Percentiles rank a stretch among this genome's conserved stretches.
Evolutionary conservation across 495 filamentous ascomycete species (phyloP).

Genomic region (Parathielavia hyrcaniae): DNA sequence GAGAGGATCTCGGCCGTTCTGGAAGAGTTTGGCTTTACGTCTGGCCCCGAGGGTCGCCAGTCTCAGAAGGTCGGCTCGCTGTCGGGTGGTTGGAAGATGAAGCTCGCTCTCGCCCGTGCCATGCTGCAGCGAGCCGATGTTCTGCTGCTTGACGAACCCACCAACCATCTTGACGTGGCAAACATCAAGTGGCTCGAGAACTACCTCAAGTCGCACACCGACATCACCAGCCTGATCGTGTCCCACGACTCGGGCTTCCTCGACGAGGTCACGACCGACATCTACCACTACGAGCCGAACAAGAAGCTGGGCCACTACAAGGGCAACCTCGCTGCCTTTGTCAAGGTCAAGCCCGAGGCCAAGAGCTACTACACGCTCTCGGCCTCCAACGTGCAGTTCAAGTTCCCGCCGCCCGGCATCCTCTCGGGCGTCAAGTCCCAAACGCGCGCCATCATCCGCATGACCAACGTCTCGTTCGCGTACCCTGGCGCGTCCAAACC

Average conservation of each 20-base stretch:
- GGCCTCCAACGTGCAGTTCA: constrained; percentile 85
- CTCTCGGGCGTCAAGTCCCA: constrained; percentile 89
- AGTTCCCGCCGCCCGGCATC: constrained; percentile 94
- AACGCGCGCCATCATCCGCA: constrained; percentile 89
- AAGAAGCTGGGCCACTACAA: constrained; percentile 96
- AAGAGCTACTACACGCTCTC: constrained; percentile 98
- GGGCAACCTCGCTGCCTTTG: constrained; percentile 90
- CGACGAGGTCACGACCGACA: constrained; percentile 95
- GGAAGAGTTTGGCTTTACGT: constrained; percentile 85
- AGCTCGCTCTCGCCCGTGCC: constrained; percentile 89
- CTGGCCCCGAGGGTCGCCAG: constrained; percentile 83
- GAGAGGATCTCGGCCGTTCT: constrained; percentile 80
- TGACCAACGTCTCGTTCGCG: constrained; percentile 83
- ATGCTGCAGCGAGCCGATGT: constrained; percentile 97
- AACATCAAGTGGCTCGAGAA: constrained; percentile 95
- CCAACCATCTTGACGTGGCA: constrained; percentile 94
- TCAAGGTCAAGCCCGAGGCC: constrained; percentile 87
- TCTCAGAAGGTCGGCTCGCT: constrained; percentile 82
- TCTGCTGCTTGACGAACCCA: constrained; percentile 93
- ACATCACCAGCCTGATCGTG: constrained; percentile 97
- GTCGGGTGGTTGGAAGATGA: constrained; percentile 99
- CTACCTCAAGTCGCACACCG: constrained; percentile 90
- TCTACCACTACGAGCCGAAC: constrained; percentile 92
- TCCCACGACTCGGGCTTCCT: constrained; percentile 97
- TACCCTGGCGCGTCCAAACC: constrained; percentile 84